A percentile compares a stretch with the other conserved stretches of the same genome.
phyloP scores from a whole-genome alignment of 2,329 filamentous ascomycete species.

The Talaromyces sp. region DNA sequence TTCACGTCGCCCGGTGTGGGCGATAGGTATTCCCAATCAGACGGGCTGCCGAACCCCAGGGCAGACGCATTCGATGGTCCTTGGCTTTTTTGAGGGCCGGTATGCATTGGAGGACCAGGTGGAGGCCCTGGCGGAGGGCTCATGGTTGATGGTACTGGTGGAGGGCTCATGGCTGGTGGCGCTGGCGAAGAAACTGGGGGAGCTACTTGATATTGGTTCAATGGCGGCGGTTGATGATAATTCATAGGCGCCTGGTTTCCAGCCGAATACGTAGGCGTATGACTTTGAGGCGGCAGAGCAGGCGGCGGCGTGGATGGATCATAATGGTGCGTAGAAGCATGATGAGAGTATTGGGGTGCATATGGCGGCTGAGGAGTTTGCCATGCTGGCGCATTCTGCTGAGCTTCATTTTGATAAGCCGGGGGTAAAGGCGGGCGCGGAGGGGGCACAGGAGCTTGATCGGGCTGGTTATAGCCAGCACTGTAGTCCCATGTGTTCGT shows the following conservation, averaged over 20 bases:
- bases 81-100: background rate
- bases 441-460: constrained; percentile 19
- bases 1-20: constrained; percentile 31
- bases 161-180: background rate
- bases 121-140: background rate
- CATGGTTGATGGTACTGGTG: background rate
- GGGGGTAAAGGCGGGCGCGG: constrained; percentile 38
- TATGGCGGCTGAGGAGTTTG: constrained; percentile 20
- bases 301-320: constrained; percentile 18
- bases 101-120: background rate
- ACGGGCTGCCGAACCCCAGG: constrained; percentile 37
- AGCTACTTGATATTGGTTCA: constrained; percentile 1
- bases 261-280: background rate
- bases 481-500: constrained; percentile 12
- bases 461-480: background rate
- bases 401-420: constrained; percentile 28
- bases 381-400: constrained; percentile 19
- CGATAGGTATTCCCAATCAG: constrained; percentile 43
- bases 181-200: background rate
- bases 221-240: constrained; percentile 1
- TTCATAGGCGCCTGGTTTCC: background rate
- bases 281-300: background rate
- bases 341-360: constrained; percentile 25
- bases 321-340: constrained; percentile 25
- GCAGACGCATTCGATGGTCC: constrained; percentile 22